These are phyloP conservation scores for Botrytis tulipae DNA, from an alignment of 2,329 filamentous ascomycete genomes.

Conservation along the genomic window DNA sequence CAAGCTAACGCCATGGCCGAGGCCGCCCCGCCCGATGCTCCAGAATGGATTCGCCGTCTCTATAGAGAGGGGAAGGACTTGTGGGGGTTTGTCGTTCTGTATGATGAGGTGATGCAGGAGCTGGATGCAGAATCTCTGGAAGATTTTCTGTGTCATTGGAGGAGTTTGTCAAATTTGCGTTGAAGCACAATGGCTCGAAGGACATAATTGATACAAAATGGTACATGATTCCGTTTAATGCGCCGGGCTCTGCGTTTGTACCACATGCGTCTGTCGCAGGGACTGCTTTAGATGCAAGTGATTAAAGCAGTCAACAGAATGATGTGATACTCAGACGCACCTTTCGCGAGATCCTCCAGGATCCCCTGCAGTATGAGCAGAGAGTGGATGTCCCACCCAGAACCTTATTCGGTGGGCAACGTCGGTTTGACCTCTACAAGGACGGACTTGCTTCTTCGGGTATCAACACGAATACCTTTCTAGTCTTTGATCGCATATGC, in stretches of 20 bases:
- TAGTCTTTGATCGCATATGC: background rate
- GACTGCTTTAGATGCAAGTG: too few species aligned
- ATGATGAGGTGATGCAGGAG: background rate
- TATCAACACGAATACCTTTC: slow-evolving; percentile 5
- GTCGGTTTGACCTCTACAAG: too few species aligned
- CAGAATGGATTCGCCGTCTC: background rate
- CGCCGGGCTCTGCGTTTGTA: too few species aligned
- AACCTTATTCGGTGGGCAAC: background rate
- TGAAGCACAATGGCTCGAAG: background rate
- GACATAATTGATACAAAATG: background rate
- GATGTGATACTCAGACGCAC: background rate
- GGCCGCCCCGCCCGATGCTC: background rate
- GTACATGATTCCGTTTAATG: too few species aligned
- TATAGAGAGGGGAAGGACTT: background rate
- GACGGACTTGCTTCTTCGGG: background rate
- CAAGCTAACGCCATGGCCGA: background rate
- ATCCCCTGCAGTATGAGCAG: background rate
- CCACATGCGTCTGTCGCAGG: accelerated
- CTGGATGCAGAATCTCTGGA: background rate
- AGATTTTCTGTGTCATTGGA: background rate
- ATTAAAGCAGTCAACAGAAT: too few species aligned
- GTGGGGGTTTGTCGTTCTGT: background rate
- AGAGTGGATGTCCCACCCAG: background rate
- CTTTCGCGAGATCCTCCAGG: background rate
- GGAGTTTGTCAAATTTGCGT: background rate